Conservation (phyloP, 306 rosid genomes). For the Prosopis cineraria region DNA sequence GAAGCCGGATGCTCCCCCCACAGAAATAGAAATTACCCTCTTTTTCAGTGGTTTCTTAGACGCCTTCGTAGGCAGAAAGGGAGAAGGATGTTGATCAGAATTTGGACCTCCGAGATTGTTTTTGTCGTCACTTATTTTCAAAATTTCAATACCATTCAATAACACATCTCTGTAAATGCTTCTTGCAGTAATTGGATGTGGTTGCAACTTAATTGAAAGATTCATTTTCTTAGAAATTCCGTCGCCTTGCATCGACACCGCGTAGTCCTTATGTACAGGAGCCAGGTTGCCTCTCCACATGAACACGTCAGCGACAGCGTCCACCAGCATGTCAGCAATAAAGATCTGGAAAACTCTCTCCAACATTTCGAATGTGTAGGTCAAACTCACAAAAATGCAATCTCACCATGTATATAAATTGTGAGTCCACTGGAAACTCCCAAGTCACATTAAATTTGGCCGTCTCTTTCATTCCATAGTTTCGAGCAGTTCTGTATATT, state of each 20-base stretch:
- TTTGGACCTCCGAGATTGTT: too few relatives aligned
- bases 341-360: slow-evolving; percentile 20
- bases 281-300: background rate
- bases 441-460: slow-evolving; percentile 6
- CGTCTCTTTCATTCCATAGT: background rate
- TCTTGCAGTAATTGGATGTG: background rate
- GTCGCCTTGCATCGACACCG: background rate
- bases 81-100: too few relatives aligned
- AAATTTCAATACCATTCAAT: background rate
- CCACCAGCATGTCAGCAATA: background rate
- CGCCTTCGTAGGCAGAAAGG: too few relatives aligned
- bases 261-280: too few relatives aligned
- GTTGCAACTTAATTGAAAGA: too few relatives aligned
- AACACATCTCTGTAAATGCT: background rate
- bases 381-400: slow-evolving; percentile 33
- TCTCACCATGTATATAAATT: slow-evolving; percentile 10
- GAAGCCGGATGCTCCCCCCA: too few relatives aligned
- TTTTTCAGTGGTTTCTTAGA: too few relatives aligned
- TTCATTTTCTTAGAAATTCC: background rate
- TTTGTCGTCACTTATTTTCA: background rate
- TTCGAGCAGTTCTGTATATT: too few relatives aligned
- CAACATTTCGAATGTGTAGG: accelerated
- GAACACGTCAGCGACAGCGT: background rate
- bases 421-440: slow-evolving; percentile 11
- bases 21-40: too few relatives aligned